Evolutionary conservation across 2,329 filamentous ascomycete genomes (phyloP).

Genomic region (Colletotrichum sp.): DNA sequence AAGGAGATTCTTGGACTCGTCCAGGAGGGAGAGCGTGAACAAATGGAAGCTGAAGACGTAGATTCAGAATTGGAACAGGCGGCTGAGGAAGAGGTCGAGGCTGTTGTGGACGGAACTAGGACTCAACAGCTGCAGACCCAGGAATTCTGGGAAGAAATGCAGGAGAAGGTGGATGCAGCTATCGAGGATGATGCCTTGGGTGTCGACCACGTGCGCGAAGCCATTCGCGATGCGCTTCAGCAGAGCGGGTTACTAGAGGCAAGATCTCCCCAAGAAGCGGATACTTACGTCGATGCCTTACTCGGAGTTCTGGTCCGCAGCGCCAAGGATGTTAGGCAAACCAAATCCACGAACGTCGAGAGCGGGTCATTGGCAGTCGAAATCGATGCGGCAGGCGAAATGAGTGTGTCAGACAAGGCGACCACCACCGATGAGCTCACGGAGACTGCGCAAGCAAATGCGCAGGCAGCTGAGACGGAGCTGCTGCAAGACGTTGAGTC

Average conservation of each 20-base stretch:
- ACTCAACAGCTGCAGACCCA: conserved; percentile 33
- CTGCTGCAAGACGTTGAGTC: background rate
- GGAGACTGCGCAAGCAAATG: background rate
- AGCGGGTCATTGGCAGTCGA: background rate
- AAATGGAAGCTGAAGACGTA: background rate
- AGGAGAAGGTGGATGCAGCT: conserved; percentile 58
- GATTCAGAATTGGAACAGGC: conserved; percentile 20
- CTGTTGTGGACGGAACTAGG: conserved; percentile 22
- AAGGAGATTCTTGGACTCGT: conserved; percentile 60
- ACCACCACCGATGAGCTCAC: background rate
- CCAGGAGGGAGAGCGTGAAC: conserved; percentile 28
- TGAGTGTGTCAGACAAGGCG: background rate
- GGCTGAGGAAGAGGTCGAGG: conserved; percentile 9
- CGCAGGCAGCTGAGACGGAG: background rate
- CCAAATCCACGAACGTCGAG: background rate
- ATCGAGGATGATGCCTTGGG: conserved; percentile 63
- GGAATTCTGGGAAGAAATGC: conserved; percentile 59
- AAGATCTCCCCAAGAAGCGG: conserved; percentile 49
- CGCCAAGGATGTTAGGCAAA: background rate
- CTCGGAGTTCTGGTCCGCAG: conserved; percentile 51
- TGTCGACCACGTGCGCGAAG: conserved; percentile 55
- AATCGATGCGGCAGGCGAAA: background rate
- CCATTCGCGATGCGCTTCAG: conserved; percentile 59
- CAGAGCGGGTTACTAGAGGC: conserved; percentile 57
- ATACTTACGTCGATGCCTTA: conserved; percentile 54